These are phyloP conservation scores for Solioccasus polychromus DNA, from an alignment of 768 basidiomycete species.

Conservation along the genomic window DNA sequence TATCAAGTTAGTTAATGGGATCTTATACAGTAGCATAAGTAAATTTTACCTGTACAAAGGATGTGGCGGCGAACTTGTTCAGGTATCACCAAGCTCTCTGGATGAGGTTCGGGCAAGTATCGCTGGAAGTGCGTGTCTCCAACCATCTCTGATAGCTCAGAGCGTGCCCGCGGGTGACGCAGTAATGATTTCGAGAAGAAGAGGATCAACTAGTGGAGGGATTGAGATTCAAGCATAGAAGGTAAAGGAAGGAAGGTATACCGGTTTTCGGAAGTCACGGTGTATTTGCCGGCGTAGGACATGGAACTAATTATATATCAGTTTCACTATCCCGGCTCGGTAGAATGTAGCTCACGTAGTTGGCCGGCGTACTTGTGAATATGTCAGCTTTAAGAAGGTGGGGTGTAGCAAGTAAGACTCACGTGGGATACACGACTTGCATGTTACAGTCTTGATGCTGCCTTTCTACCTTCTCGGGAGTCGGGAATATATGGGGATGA, in stretches of 20 bases:
- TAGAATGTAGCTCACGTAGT: constrained; percentile 55
- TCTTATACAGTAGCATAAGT: background rate
- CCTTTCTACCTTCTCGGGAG: constrained; percentile 82
- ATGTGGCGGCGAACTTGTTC: constrained; percentile 92
- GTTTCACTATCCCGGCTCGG: constrained; percentile 3
- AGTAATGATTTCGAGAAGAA: constrained; percentile 98
- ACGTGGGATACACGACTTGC: constrained; percentile 98
- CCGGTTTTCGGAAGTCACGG: constrained; percentile 97
- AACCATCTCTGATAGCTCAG: constrained; percentile 82
- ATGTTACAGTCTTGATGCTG: constrained; percentile 99
- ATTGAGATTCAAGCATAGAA: background rate
- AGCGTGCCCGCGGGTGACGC: constrained; percentile 91
- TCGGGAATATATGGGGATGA: constrained; percentile 89
- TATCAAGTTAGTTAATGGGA: background rate
- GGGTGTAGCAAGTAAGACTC: constrained; percentile 30
- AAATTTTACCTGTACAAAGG: constrained; percentile 67
- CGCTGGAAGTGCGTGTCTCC: constrained; percentile 91
- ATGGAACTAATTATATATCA: constrained; percentile 64
- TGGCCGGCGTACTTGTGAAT: constrained; percentile 78
- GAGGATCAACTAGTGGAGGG: constrained; percentile 61
- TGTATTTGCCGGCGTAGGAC: constrained; percentile 95
- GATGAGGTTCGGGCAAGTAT: constrained; percentile 82
- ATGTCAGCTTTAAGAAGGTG: constrained; percentile 5
- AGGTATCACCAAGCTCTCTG: constrained; percentile 67
- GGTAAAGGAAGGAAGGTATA: constrained; percentile 33